These are phyloP conservation scores for Naegleria fowleri DNA, from an alignment of 208 protist species.

Conservation along the genomic window DNA sequence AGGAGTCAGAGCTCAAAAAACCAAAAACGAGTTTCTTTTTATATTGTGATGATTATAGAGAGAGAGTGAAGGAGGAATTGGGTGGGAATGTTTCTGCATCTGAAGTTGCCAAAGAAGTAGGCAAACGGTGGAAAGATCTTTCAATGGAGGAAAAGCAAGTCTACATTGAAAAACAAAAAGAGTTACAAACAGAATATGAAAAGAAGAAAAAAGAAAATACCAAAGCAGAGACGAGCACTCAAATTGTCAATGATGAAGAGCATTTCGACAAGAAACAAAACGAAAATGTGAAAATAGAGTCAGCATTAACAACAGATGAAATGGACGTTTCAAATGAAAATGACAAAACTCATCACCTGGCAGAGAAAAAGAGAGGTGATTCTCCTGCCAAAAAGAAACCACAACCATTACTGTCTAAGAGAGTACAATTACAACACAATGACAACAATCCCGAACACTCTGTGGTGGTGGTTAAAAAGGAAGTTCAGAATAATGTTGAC, in stretches of 20 bases:
- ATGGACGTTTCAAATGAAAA: not conserved
- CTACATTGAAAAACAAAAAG: not conserved
- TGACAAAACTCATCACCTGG: no score
- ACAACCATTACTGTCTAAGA: not conserved
- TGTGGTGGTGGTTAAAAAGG: not conserved
- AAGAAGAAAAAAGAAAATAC: not conserved
- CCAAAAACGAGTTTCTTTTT: conserved; percentile 18
- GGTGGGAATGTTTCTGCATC: not conserved
- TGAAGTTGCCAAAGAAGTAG: not conserved
- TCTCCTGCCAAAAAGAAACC: not conserved
- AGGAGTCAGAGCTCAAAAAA: not conserved
- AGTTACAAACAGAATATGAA: not conserved
- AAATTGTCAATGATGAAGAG: no score
- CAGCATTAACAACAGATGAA: no score
- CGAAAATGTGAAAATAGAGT: not conserved
- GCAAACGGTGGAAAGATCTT: not conserved
- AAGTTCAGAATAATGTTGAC: not conserved
- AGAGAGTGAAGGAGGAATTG: not conserved
- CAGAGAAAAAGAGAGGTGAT: no score
- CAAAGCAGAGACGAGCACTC: no score
- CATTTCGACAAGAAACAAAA: not conserved
- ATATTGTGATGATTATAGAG: conserved; percentile 2
- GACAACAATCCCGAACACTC: not conserved
- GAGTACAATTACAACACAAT: not conserved
- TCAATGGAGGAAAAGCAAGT: not conserved